Evolutionary conservation across 306 rosid genomes (phyloP), one percentile per base, ranked within the genome.

Genomic region (Pyrus communis): DNA sequence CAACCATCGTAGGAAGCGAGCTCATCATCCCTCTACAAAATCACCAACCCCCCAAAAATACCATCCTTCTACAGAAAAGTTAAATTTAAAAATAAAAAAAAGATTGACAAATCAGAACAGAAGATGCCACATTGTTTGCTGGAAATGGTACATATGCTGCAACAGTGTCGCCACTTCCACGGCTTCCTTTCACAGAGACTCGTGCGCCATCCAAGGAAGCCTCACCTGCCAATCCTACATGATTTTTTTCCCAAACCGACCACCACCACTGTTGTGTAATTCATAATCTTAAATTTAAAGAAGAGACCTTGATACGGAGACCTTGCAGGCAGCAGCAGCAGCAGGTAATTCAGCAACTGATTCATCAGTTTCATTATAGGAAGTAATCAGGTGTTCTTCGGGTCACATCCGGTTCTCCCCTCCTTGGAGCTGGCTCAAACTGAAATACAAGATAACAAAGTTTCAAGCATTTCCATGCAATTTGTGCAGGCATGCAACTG

Each of bases 391-490:
- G 98, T 66, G 98, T 91, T 87, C 97, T 89, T 82, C 98, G 83
- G 59, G 97, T 89, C 67, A 91, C 97, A 77, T 93, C 98, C 46
- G 98, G 98, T 78, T 91, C 98, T 74, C 98, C 97, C 85, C 98
- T 91, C 91, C 98, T 93, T 18, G 98, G 98, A 74, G 98, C 97
- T 25, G 97, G 97, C 86, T 93, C 97, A 81, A 93, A 93, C 97
- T 93, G 98, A 69, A 84, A 73, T 17, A 45, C 31, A 71, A 70
- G 58, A 25, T 6, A 69, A 30, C 31, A 75, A 25, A 45, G 12
- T n/a, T 42, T 80, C 79, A 80, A 68, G 11, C 71, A 28, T 62
- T 31, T 75, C 46, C 38, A 15, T 43, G 18, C n/a, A 54, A 6
- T 30, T 49, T 70, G 45, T 31, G 55, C 21, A 46, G 55, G 21